These are phyloP conservation scores for Diplosphaera chodatii DNA, from an alignment of 139 green algal genomes.

Conservation along the genomic window DNA sequence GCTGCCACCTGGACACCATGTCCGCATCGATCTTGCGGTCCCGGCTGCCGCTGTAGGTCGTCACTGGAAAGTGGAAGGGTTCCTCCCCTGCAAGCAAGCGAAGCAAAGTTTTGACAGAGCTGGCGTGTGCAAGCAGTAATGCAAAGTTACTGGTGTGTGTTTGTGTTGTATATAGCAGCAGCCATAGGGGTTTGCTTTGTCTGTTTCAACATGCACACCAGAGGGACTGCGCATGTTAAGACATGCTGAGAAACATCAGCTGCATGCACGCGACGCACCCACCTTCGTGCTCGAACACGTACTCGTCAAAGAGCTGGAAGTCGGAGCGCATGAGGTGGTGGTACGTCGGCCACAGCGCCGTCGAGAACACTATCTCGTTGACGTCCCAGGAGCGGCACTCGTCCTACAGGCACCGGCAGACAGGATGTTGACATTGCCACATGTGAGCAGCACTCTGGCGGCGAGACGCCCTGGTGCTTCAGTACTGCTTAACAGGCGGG, in stretches of 20 bases:
- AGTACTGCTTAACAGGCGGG: no score
- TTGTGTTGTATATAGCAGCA: no score
- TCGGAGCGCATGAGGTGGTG: conserved; percentile 65
- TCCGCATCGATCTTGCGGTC: conserved; percentile 43
- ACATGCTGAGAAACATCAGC: no score
- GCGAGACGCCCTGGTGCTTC: no score
- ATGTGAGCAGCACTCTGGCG: no score
- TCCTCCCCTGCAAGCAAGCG: conserved; percentile 1
- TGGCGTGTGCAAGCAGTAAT: no score
- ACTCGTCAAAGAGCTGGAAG: conserved; percentile 79
- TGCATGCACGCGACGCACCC: not conserved
- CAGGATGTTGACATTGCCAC: no score
- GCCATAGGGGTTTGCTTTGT: no score
- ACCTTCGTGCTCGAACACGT: conserved; percentile 32
- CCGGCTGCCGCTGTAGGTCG: conserved; percentile 41
- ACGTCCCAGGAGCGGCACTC: conserved; percentile 78
- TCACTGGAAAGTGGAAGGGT: conserved; percentile 45
- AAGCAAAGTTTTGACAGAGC: not conserved
- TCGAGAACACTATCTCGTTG: conserved; percentile 62
- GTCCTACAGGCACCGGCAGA: no score
- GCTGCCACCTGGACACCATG: conserved; percentile 49
- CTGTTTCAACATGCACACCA: no score
- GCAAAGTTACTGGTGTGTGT: not conserved
- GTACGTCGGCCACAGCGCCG: conserved; percentile 58
- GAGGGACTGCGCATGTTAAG: no score